Evolutionary conservation across 768 basidiomycete genomes (phyloP).

Genomic region (Dendrothele bispora): DNA sequence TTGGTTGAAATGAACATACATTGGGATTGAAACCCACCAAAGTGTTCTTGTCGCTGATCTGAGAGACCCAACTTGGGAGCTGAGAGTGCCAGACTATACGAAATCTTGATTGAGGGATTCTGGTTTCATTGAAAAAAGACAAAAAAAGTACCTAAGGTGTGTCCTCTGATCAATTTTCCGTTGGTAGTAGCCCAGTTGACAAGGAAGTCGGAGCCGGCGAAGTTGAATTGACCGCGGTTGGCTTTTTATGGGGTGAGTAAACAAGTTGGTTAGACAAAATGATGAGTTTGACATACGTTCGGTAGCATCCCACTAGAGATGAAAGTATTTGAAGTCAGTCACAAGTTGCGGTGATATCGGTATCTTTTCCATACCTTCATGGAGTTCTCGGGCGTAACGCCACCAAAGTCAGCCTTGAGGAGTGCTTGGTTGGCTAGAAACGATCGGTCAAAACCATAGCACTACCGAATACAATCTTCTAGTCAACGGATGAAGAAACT

Average conservation of each 20-base stretch:
- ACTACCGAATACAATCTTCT: constrained; percentile 6
- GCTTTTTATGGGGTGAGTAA: no score
- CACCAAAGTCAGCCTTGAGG: constrained; percentile 38
- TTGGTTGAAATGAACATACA: not conserved
- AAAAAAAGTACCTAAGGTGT: constrained; percentile 30
- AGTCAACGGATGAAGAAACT: constrained; percentile 14
- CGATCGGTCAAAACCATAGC: no score
- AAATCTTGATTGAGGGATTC: constrained; percentile 1
- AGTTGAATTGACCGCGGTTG: constrained; percentile 32
- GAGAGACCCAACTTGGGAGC: constrained; percentile 41
- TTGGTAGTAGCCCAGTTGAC: constrained; percentile 42
- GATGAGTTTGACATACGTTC: constrained; percentile 25
- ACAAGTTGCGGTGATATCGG: not conserved
- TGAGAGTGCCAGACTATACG: constrained; percentile 31
- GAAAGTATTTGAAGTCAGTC: not conserved
- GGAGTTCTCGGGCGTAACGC: constrained; percentile 44
- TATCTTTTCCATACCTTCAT: constrained; percentile 33
- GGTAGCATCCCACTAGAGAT: constrained; percentile 36
- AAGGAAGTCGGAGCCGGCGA: constrained; percentile 32
- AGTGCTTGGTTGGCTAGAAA: constrained; percentile 29
- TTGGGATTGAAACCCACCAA: constrained; percentile 23
- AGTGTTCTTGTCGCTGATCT: constrained; percentile 35
- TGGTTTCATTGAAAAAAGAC: not conserved
- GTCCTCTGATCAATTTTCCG: constrained; percentile 42
- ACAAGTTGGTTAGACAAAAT: not conserved